Evolutionary conservation across 2,329 filamentous ascomycete species (phyloP), one percentile per base, ranked within the genome.

Genomic region (Penicillium sp.): DNA sequence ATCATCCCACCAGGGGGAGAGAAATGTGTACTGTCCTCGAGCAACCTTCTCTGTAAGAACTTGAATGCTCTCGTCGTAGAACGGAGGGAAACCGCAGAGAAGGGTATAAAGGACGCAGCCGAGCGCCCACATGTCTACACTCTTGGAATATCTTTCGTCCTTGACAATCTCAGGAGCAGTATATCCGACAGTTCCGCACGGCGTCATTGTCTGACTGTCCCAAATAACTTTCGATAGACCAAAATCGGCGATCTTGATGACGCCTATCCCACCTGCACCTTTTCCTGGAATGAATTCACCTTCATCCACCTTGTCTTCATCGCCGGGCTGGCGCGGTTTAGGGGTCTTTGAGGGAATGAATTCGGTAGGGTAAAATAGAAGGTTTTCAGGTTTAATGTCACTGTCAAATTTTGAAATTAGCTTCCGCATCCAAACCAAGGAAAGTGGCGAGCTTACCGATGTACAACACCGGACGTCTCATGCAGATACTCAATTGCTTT

Each of bases 1-100:
- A 62, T 97, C 93, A 69, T 99, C 95, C 95, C 95, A 99, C 95
- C 95, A 99, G 0, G 95, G 95, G 3, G 94, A 98, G 48, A 99
- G 81, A 82, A 99, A 99, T 0, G 95, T 98, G 76, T 95, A 99
- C 80, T 98, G 93, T 53, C 95, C 95, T 72, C 91, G 90, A 31
- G 95, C 95, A 19, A 99, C 95, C 83, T 99, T 99, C 75, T 99
- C 94, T 1, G 95, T 98, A 64, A 99, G 86, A 0, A 96, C 90
- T 73, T 97, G 93, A 69, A 99, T 98, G 73, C 92, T 97, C 80
- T 99, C 95, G 70, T 99, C 95, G 77, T 99, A 97, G 79, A 99
- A 99, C 3, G 95, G 95, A 9, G 95, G 95, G 81, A 99, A 99
- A 15, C 95, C 95, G 71, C 95, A 99, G 17, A 99, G 90, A 1